Evolutionary conservation across 331 rosid species (phyloP).

Genomic region (Dryas integrifolia): DNA sequence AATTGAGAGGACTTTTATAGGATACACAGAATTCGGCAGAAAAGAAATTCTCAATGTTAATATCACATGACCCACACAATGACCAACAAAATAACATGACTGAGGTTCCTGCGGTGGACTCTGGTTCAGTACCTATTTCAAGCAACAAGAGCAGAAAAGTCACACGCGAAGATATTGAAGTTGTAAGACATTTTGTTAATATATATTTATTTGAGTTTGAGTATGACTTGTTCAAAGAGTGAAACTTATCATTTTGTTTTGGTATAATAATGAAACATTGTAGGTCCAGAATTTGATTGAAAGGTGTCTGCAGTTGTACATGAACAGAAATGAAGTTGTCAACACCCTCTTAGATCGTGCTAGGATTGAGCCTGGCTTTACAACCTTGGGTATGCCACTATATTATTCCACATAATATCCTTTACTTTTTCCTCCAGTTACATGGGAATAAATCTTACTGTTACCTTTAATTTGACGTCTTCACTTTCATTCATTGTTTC

Average conservation of each 20-base stretch:
- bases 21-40: constrained; percentile 4
- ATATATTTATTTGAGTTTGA: constrained; percentile 7
- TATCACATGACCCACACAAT: background rate
- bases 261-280: constrained; percentile 8
- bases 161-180: constrained; percentile 19
- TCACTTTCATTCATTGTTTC: background rate
- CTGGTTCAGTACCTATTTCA: constrained; percentile 4
- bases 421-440: background rate
- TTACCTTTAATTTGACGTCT: background rate
- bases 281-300: constrained; percentile 31
- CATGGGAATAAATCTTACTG: background rate
- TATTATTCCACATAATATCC: background rate
- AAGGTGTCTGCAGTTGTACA: constrained; percentile 19
- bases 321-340: constrained; percentile 17
- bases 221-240: background rate
- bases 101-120: constrained; percentile 5
- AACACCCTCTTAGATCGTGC: constrained; percentile 12
- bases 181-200: background rate
- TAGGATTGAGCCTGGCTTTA: constrained; percentile 21
- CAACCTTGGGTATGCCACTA: constrained; percentile 18
- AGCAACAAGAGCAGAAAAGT: constrained; percentile 12
- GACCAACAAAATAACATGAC: background rate
- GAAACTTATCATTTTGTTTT: background rate
- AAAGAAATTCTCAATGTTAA: background rate
- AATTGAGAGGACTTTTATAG: constrained; percentile 5